These are phyloP conservation scores for Hypoxylon subgilvum DNA, from an alignment of 495 filamentous ascomycete species.

Conservation along the genomic window DNA sequence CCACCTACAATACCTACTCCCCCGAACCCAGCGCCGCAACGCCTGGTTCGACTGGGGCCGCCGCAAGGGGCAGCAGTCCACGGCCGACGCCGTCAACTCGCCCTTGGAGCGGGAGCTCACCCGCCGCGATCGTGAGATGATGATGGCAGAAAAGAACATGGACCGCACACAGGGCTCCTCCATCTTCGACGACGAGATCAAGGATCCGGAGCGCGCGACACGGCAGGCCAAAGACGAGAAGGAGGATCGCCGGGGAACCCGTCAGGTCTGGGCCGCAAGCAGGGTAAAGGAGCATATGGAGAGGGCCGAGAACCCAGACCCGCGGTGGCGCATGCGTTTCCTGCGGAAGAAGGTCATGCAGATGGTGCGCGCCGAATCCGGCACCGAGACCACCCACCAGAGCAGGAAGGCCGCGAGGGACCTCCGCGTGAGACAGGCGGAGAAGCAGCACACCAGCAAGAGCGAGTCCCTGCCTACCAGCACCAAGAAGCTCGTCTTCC, in stretches of 20 bases:
- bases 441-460: slow-evolving; percentile 69
- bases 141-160: slow-evolving; percentile 39
- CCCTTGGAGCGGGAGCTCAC: slow-evolving; percentile 19
- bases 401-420: slow-evolving; percentile 55
- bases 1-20: slow-evolving; percentile 30
- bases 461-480: slow-evolving; percentile 76
- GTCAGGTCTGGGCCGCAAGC: background rate
- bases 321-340: slow-evolving; percentile 69
- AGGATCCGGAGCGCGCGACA: slow-evolving; percentile 31
- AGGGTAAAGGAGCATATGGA: slow-evolving; percentile 56
- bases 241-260: background rate
- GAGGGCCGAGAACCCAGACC: slow-evolving; percentile 71
- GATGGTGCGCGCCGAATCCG: slow-evolving; percentile 60
- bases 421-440: slow-evolving; percentile 71
- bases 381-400: too few species aligned
- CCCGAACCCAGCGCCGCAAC: slow-evolving; percentile 34
- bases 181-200: slow-evolving; percentile 65
- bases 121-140: slow-evolving; percentile 38
- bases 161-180: slow-evolving; percentile 50
- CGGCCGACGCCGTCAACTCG: background rate
- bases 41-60: slow-evolving; percentile 41
- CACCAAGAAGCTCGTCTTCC: slow-evolving; percentile 82
- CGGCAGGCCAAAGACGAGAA: background rate
- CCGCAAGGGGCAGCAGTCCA: slow-evolving; percentile 24
- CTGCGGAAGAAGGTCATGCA: slow-evolving; percentile 81